Evolutionary conservation across 2,329 filamentous ascomycete genomes (phyloP), one percentile per base, ranked within the genome.

Genomic region (Dryadomyces sulphureus): DNA sequence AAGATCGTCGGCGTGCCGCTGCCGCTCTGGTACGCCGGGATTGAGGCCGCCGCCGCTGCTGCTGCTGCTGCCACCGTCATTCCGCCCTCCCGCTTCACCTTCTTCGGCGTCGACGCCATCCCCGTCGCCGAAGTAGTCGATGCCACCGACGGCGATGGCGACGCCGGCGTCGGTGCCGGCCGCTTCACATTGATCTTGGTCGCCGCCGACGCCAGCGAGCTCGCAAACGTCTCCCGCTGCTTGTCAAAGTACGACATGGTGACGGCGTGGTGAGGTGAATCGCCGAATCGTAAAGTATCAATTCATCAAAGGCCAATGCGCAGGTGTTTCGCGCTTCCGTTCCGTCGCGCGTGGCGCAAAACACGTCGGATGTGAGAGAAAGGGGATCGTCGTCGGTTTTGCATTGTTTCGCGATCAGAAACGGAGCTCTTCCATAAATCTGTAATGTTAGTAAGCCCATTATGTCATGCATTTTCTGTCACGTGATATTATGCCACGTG

Each of bases 41-140:
- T 16, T 21, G 22, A 3, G 16, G 38, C 21, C 41, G n/a, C 21
- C 41, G 17, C 20, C 41, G 20, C 9, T 7, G 7, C 32, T 16
- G 20, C 12, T 39, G 24, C 22, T 20, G 17, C 17, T 4, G 19
- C 14, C 7, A 9, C 63, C 63, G 5, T 61, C n/a, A 12, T 21
- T n/a, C 16, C 30, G 2, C 9, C 30, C 52, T 77, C 73, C 56
- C 73, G 69, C 63, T 81, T 79, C 63, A 70, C 69, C 60, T 78
- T 79, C 47, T 73, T 73, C 42, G 77, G 72, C 8, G 79, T 73
- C 16, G 84, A 84, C 50, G 79, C 77, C 51, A 65, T 66, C 41
- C 77, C 73, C 17, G 63, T 56, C 30, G 63, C 65, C 38, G 62
- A 65, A 6, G 61, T 60, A n/a, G 63, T 68, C 34, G 72, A 75